Evolutionary conservation across 176 grass and related monocot genomes (phyloP).

Genomic region (Typha latifolia): DNA sequence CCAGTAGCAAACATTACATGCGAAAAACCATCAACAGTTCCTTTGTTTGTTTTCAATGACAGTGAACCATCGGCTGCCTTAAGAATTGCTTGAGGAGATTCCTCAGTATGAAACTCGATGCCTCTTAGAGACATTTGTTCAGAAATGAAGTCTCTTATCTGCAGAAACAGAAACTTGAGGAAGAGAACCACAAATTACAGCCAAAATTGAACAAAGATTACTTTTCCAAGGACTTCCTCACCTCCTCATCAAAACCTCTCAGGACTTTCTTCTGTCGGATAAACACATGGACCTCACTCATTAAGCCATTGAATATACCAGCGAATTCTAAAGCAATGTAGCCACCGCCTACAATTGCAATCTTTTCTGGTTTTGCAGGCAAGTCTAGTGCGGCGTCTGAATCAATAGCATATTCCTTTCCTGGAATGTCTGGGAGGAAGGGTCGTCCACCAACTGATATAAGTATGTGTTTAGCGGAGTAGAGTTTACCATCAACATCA

Average conservation of each 20-base stretch:
- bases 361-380: constrained; percentile 46
- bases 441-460: constrained; percentile 58
- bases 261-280: constrained; percentile 70
- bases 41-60: constrained; percentile 71
- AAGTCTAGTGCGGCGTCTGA: constrained; percentile 61
- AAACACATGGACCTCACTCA: constrained; percentile 75
- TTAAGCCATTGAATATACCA: constrained; percentile 73
- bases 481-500: constrained; percentile 54
- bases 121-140: constrained; percentile 67
- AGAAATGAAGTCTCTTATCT: constrained; percentile 70
- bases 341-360: constrained; percentile 74
- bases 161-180: constrained; percentile 20
- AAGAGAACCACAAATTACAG: neutral
- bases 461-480: constrained; percentile 62
- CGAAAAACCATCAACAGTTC: constrained; percentile 62
- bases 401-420: constrained; percentile 68
- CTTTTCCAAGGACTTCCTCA: constrained; percentile 15
- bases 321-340: constrained; percentile 81
- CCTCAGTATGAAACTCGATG: constrained; percentile 67
- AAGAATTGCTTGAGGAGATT: constrained; percentile 49
- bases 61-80: constrained; percentile 60
- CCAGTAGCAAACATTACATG: constrained; percentile 88
- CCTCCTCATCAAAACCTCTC: constrained; percentile 84
- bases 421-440: constrained; percentile 50
- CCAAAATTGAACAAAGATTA: constrained; percentile 9